Evolutionary conservation across 441 rosid genomes (phyloP).

Genomic region (Adansonia grandidieri): DNA sequence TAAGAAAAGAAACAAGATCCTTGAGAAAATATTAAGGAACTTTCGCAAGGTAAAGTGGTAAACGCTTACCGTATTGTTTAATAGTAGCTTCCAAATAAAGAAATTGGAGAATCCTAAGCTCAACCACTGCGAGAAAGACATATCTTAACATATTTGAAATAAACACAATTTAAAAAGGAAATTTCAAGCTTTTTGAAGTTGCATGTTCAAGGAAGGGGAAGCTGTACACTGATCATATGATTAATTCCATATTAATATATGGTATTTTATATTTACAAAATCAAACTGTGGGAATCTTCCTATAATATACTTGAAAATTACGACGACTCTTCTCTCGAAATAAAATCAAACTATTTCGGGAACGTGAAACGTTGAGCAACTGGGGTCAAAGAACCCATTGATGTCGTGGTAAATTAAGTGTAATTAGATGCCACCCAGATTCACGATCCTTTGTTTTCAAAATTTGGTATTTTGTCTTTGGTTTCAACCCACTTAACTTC

Average conservation of each 20-base stretch:
- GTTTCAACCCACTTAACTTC: no score
- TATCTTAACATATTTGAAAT: background rate
- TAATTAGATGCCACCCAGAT: no score
- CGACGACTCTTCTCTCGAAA: background rate
- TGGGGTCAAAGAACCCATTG: no score
- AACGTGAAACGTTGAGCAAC: no score
- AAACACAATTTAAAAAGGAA: background rate
- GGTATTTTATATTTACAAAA: background rate
- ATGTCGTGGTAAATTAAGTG: no score
- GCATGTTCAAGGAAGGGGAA: background rate
- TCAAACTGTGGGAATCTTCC: background rate
- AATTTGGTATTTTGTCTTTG: no score
- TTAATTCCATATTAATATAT: background rate
- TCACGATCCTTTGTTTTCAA: no score
- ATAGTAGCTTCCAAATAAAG: background rate
- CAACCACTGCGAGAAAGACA: background rate
- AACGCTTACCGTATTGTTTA: constrained; percentile 18
- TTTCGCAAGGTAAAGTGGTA: constrained; percentile 31
- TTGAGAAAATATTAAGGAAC: background rate
- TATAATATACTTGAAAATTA: background rate
- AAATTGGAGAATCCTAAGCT: constrained; percentile 22
- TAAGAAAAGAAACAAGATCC: constrained; percentile 9
- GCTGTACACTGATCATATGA: constrained; percentile 27
- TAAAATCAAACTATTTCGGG: background rate
- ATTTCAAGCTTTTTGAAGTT: background rate